Conservation (phyloP, 768 basidiomycete species). For the Panellus pusillus region DNA sequence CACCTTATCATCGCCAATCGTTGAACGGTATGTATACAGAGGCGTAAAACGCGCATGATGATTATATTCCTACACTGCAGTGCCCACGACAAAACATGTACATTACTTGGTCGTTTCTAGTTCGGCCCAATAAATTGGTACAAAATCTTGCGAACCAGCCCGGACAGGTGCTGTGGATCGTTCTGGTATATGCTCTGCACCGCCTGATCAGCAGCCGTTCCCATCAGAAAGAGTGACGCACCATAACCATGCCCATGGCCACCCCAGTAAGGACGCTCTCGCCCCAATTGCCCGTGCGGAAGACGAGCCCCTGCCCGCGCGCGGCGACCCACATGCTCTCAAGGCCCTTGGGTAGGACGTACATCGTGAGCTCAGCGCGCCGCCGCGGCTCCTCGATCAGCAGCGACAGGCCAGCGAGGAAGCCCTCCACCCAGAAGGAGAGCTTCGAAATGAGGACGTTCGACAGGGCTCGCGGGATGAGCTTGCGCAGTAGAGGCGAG, state of each 20-base stretch:
- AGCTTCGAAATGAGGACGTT: constrained; percentile 64
- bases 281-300: constrained; percentile 67
- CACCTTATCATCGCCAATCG: background rate
- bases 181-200: constrained; percentile 74
- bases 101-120: constrained; percentile 27
- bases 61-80: background rate
- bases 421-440: constrained; percentile 74
- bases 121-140: constrained; percentile 93
- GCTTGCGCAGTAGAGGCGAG: constrained; percentile 34
- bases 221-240: constrained; percentile 33
- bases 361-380: constrained; percentile 92
- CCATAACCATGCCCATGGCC: constrained; percentile 36
- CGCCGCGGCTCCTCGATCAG: constrained; percentile 87
- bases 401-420: constrained; percentile 72
- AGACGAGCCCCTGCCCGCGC: constrained; percentile 73
- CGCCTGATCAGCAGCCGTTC: background rate
- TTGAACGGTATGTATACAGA: background rate
- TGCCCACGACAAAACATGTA: background rate
- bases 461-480: constrained; percentile 46
- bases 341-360: constrained; percentile 82
- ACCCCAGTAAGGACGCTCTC: constrained; percentile 35
- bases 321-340: constrained; percentile 89
- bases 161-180: constrained; percentile 61
- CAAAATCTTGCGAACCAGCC: constrained; percentile 75
- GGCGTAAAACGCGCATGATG: background rate